Conservation (phyloP, 169 alveolate species). For the Eimeria tenella region DNA sequence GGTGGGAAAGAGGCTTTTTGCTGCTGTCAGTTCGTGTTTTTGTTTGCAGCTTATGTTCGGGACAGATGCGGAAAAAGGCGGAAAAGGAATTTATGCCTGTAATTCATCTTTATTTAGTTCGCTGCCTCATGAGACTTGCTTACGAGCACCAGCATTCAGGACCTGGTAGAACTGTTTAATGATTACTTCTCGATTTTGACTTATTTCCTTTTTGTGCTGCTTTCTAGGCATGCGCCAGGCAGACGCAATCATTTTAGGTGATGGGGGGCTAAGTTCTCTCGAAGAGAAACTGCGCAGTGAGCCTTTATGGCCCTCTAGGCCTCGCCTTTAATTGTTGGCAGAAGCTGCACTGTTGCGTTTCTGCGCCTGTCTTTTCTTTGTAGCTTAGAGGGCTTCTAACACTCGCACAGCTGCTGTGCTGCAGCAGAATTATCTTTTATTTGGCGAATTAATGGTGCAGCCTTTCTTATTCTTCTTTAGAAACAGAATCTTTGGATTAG, state of each 20-base stretch:
- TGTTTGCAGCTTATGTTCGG: conserved; percentile 26
- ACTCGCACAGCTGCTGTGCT: no score
- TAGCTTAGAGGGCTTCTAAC: no score
- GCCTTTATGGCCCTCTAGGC: not conserved
- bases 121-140: not conserved
- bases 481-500: no score
- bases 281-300: conserved; percentile 5
- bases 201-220: not conserved
- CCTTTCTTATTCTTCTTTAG: no score
- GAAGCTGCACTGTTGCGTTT: not conserved
- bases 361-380: not conserved
- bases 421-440: no score
- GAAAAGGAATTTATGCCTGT: not conserved
- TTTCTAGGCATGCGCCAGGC: conserved; percentile 47
- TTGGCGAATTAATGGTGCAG: no score
- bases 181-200: not conserved
- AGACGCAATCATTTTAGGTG: conserved; percentile 18
- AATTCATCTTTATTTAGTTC: not conserved
- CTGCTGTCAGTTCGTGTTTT: not conserved
- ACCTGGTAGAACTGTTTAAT: no score
- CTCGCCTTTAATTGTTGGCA: not conserved
- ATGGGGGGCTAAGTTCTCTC: not conserved
- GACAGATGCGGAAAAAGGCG: not conserved
- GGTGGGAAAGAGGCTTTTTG: not conserved
- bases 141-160: not conserved